Evolutionary conservation across 768 basidiomycete genomes (phyloP).

Genomic region (Lactarius trivialis): DNA sequence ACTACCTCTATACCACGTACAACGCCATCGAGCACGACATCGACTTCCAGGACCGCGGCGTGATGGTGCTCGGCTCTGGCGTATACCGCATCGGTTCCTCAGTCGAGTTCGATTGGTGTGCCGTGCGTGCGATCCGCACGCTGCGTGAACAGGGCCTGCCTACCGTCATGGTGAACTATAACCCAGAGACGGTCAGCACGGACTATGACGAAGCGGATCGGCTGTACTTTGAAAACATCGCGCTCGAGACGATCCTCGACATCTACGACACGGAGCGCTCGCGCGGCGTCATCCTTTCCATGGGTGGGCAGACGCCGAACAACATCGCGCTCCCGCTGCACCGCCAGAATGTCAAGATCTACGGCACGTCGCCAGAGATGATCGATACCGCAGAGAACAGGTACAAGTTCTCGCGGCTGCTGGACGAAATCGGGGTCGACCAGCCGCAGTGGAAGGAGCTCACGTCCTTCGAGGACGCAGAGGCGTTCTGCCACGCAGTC

Average conservation of each 20-base stretch:
- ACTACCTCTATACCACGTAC: conserved; percentile 98
- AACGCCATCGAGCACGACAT: conserved; percentile 95
- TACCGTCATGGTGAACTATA: conserved; percentile 99
- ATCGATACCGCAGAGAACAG: conserved; percentile 99
- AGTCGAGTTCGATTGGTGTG: conserved; percentile 99
- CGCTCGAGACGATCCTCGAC: conserved; percentile 91
- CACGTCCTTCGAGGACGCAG: conserved; percentile 82
- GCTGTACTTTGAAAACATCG: conserved; percentile 98
- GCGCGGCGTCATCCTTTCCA: conserved; percentile 88
- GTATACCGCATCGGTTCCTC: conserved; percentile 99
- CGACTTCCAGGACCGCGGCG: conserved; percentile 81
- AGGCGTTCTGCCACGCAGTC: conserved; percentile 85
- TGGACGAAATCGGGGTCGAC: conserved; percentile 98
- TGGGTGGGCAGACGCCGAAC: conserved; percentile 99
- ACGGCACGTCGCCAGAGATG: conserved; percentile 98
- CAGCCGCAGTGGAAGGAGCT: conserved; percentile 98
- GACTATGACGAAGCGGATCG: conserved; percentile 99
- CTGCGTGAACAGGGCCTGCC: conserved; percentile 90
- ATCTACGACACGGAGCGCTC: conserved; percentile 91
- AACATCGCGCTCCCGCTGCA: conserved; percentile 95
- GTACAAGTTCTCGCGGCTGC: conserved; percentile 97
- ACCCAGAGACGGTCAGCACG: conserved; percentile 98
- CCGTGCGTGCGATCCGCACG: conserved; percentile 93
- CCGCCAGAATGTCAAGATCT: conserved; percentile 97
- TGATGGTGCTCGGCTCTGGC: conserved; percentile 97